Base-by-base conservation (phyloP, 768 basidiomycete genomes). In the Rhodotorula taiwanensis region DNA sequence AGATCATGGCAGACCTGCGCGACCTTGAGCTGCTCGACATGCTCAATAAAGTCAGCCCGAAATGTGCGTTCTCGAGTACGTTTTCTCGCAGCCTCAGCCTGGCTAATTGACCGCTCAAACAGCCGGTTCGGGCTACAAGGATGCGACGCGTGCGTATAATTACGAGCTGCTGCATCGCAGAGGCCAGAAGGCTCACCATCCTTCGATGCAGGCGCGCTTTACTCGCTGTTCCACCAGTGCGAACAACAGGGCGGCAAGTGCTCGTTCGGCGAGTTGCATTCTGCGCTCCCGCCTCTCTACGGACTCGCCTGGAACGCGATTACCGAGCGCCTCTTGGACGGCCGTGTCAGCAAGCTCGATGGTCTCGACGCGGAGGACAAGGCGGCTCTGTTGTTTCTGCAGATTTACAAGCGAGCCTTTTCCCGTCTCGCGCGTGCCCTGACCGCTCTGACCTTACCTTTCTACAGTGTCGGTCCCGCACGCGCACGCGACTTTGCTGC, bases 11-110 rank as follows among this genome's bases (percentile, higher is more conserved):
- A 31, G 65, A 66, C 52, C 30, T 66, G 27, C 30, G 56, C 16
- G 60, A 66, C 30, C 48, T 66, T 31, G 65, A 66, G 48, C 28
- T 61, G 45, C 52, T 62, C 15, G 65, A 62, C 23, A 5, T 57
- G 36, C 13, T 55, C 13, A 39, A 34, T 25, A 30, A 34, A 1
- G 48, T 18, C 21, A 34, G n/a, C 27, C 47, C 65, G 21, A 61
- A 54, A 20, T 43, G 52, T 28, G 8, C 9, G 23, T 16, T 16
- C 18, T 8, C 3, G 1, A 11, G 13, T 4, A n/a, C 8, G 21
- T 5, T 15, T 25, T 6, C 23, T 14, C 3, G 10, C 28, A 1
- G 18, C 3, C 15, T 21, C 2, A n/a, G 20, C 36, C n/a, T 27
- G 25, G 25, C 41, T 2, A 13, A 9, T 10, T 15, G 36, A 16